phyloP scores from a whole-genome alignment of 2,329 filamentous ascomycete genomes.

The Cordyceps cateniannulata region DNA sequence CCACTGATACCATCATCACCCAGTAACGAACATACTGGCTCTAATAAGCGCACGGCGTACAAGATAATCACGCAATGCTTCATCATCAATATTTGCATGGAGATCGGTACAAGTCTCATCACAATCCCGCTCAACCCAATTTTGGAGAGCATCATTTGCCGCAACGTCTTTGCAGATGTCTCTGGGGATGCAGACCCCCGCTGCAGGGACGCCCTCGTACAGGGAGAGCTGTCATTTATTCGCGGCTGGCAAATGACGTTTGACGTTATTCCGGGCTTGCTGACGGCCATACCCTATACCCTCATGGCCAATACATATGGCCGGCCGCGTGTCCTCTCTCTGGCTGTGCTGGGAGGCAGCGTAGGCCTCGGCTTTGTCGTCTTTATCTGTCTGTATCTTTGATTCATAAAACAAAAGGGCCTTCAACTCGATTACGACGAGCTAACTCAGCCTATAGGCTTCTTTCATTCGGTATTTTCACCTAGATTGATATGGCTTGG shows the following conservation, averaged over 20 bases:
- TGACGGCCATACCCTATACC: slow-evolving; percentile 5
- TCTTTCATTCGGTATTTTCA: neutral
- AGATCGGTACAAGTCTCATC: neutral
- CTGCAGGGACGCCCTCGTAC: neutral
- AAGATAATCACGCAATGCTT: neutral
- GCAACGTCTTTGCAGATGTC: neutral
- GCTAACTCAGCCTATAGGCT: neutral
- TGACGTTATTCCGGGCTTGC: neutral
- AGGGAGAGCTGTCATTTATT: neutral
- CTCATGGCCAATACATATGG: neutral
- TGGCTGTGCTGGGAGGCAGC: neutral
- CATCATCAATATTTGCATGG: neutral
- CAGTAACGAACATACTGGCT: neutral
- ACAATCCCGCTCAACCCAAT: neutral
- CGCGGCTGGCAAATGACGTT: neutral
- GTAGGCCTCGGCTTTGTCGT: neutral
- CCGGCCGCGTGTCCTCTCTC: neutral
- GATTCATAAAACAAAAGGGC: neutral
- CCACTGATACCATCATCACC: neutral
- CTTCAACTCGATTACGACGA: neutral
- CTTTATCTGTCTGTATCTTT: neutral
- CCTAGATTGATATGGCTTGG: neutral
- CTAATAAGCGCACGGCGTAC: neutral
- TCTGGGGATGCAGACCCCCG: neutral
- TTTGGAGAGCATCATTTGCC: slow-evolving; percentile 4